A percentile compares a stretch with the other conserved stretches of the same genome.
phyloP scores from a whole-genome alignment of 2,329 filamentous ascomycete species.

The Mycosphaerella sp. region DNA sequence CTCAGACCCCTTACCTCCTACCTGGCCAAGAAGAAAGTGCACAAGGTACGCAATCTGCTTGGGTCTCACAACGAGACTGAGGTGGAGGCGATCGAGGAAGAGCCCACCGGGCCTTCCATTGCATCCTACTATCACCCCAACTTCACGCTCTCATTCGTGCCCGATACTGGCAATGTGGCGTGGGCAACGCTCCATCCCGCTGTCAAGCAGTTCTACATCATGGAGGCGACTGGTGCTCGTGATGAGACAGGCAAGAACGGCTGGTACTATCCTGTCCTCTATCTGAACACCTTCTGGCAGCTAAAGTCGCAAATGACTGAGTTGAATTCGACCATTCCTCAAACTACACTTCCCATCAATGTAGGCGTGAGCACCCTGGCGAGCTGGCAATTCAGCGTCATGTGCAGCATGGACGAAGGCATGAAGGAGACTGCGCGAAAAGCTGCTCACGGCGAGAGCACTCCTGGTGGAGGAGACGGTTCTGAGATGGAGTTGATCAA shows the following conservation, averaged over 20 bases:
- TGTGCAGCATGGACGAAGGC: slow-evolving; percentile 79
- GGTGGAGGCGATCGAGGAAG: slow-evolving; percentile 44
- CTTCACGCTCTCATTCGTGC: slow-evolving; percentile 80
- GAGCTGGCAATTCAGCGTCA: slow-evolving; percentile 82
- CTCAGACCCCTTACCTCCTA: slow-evolving; percentile 81
- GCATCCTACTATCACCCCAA: slow-evolving; percentile 93
- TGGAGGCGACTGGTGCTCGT: slow-evolving; percentile 74
- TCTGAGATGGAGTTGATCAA: slow-evolving; percentile 97
- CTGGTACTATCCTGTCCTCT: slow-evolving; percentile 90
- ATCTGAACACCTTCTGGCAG: slow-evolving; percentile 97
- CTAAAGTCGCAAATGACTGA: slow-evolving; percentile 84
- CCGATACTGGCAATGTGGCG: slow-evolving; percentile 65
- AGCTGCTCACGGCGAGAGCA: slow-evolving; percentile 64
- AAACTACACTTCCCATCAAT: slow-evolving; percentile 72
- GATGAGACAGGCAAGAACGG: slow-evolving; percentile 80
- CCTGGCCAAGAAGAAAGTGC: slow-evolving; percentile 80
- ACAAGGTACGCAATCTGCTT: slow-evolving; percentile 82
- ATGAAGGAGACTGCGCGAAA: slow-evolving; percentile 76
- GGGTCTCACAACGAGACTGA: slow-evolving; percentile 44
- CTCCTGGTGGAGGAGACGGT: slow-evolving; percentile 77
- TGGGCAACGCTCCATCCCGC: slow-evolving; percentile 66
- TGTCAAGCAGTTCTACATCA: slow-evolving; percentile 66
- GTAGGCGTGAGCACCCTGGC: slow-evolving; percentile 76
- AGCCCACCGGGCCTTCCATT: slow-evolving; percentile 59
- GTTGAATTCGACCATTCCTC: slow-evolving; percentile 88